Base-by-base conservation (phyloP, 1,139 yeast genomes). In the Saccharomyces pastorianus region DNA sequence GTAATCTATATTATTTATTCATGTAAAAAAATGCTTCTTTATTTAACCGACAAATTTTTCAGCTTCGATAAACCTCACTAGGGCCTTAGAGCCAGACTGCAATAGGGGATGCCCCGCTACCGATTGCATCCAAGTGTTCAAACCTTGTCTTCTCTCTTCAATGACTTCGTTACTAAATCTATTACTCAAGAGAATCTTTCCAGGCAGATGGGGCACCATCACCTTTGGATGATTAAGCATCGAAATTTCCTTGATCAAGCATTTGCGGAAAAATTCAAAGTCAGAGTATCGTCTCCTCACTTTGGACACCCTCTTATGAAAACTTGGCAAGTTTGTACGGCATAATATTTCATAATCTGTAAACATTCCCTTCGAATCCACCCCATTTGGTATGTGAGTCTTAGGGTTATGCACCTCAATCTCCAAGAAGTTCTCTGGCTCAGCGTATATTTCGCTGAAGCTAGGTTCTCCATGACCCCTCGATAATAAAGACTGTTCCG, bases 81-180 rank as follows among this genome's bases (percentile, higher is more conserved):
- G 76, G 0, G 88, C 82, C 61, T 82, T 81, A n/a, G 93, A 83
- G 0, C 96, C 96, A 0, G 96, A 88, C 71, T 93, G 98, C 56
- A 93, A 73, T 58, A 93, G 73, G 1, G 99, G 99, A 69, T 93
- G 99, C 8, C 96, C 96, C 20, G 96, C 95, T 11, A 93, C 96
- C 28, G 81, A 77, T 54, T 80, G 79, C 47, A 93, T 70, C 71
- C 95, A 93, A 65, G 81, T 81, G 67, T 90, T 96, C 51, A 93
- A 76, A 0, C 96, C 97, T 61, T 79, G 83, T 56, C 96, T 76
- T 63, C 99, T 78, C 56, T 82, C 83, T 64, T 89, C 96, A 57
- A 93, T 89, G 56, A 86, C 86, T 50, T 87, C 84, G 57, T 88
- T 95, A 56, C 84, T 83, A 69, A 91, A 91, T 59, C 95, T 78